Conservation (phyloP, 495 filamentous ascomycete genomes). For the Aspergillus panamensis region DNA sequence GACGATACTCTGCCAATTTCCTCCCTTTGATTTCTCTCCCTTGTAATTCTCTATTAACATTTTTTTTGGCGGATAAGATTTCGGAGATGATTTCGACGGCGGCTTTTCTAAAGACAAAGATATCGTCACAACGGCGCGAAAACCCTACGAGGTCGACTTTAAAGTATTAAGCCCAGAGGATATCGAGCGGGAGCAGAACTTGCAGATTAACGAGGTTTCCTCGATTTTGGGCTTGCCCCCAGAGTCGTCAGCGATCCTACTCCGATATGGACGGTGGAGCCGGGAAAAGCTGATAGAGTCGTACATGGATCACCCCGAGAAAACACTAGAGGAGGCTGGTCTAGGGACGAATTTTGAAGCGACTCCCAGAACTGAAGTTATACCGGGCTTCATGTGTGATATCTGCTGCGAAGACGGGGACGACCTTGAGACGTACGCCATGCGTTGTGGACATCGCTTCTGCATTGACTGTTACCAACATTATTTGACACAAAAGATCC, state of each 20-base stretch:
- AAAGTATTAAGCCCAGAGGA: conserved; percentile 74
- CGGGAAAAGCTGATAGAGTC: conserved; percentile 90
- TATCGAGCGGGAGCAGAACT: conserved; percentile 77
- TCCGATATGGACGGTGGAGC: conserved; percentile 90
- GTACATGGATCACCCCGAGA: conserved; percentile 81
- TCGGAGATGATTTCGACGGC: conserved; percentile 72
- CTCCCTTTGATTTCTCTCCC: not conserved
- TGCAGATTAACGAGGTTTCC: conserved; percentile 82
- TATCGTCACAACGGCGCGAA: conserved; percentile 59
- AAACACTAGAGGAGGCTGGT: conserved; percentile 81
- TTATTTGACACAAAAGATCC: conserved; percentile 87
- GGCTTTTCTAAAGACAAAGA: conserved; percentile 79
- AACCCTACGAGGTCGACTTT: conserved; percentile 80
- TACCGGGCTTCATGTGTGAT: conserved; percentile 81
- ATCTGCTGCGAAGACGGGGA: conserved; percentile 92
- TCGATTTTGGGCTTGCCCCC: conserved; percentile 80
- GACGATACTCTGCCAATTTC: not conserved
- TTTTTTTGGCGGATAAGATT: conserved; percentile 47
- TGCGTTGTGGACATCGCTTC: conserved; percentile 95
- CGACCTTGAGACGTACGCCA: conserved; percentile 81
- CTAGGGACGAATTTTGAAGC: conserved; percentile 62
- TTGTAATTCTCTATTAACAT: conserved; percentile 6
- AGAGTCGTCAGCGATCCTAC: conserved; percentile 82
- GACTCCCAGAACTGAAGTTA: conserved; percentile 61
- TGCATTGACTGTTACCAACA: conserved; percentile 91